These are phyloP conservation scores for Pleurostoma richardsiae DNA, from an alignment of 2,329 filamentous ascomycete genomes.

Conservation along the genomic window DNA sequence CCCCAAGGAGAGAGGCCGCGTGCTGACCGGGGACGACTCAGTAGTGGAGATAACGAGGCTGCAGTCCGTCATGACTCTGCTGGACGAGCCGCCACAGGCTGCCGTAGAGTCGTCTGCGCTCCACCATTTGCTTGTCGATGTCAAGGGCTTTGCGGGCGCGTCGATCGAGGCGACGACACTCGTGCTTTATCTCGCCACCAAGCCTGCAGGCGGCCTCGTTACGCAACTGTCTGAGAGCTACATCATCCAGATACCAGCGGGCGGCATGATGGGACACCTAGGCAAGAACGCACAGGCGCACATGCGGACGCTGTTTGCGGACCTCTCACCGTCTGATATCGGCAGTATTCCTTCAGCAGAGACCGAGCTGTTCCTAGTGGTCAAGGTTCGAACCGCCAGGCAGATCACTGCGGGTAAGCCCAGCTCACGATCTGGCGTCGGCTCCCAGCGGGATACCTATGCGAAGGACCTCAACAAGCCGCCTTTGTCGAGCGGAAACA, in stretches of 20 bases:
- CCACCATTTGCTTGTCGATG: slow-evolving; percentile 77
- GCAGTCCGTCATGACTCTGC: slow-evolving; percentile 92
- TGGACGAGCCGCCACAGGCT: slow-evolving; percentile 73
- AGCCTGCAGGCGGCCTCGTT: slow-evolving; percentile 57
- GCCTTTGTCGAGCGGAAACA: slow-evolving; percentile 42
- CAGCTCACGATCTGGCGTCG: slow-evolving; percentile 45
- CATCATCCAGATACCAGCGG: slow-evolving; percentile 69
- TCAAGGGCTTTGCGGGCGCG: slow-evolving; percentile 75
- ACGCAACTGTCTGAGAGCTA: slow-evolving; percentile 78
- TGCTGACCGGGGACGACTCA: slow-evolving; percentile 88
- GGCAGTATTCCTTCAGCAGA: slow-evolving; percentile 58
- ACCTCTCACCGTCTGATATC: slow-evolving; percentile 73
- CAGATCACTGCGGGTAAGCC: slow-evolving; percentile 42
- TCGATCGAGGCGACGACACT: slow-evolving; percentile 72
- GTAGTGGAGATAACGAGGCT: slow-evolving; percentile 85
- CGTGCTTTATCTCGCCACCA: slow-evolving; percentile 72
- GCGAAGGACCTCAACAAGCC: slow-evolving; percentile 42
- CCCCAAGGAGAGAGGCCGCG: slow-evolving; percentile 73
- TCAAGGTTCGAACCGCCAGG: slow-evolving; percentile 65
- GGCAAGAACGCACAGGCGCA: slow-evolving; percentile 61
- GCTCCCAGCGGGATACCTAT: slow-evolving; percentile 28
- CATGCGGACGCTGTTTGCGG: slow-evolving; percentile 81
- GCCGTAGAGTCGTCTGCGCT: slow-evolving; percentile 64
- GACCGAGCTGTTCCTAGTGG: slow-evolving; percentile 75
- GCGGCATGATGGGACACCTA: slow-evolving; percentile 64